Evolutionary conservation across 495 filamentous ascomycete species (phyloP).

Genomic region (Xylaria cubensis): DNA sequence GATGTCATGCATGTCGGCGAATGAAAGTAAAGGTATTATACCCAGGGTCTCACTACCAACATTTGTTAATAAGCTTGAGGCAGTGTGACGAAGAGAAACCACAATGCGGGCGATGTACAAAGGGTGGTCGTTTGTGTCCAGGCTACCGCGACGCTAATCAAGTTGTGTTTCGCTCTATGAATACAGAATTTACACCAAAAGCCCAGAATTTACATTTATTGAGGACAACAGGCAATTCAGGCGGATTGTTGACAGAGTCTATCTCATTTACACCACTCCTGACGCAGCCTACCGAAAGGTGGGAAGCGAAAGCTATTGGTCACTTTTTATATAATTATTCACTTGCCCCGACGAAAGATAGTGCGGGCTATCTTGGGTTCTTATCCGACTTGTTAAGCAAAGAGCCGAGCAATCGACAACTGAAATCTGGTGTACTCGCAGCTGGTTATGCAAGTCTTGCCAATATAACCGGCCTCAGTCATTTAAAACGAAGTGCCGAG

Average conservation of each 20-base stretch:
- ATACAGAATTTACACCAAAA: background rate
- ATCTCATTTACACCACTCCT: background rate
- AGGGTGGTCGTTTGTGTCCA: constrained; percentile 7
- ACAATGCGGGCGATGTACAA: constrained; percentile 16
- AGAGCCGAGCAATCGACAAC: background rate
- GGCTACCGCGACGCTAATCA: constrained; percentile 9
- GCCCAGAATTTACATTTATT: background rate
- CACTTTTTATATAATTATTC: constrained; percentile 13
- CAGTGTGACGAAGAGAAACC: constrained; percentile 20
- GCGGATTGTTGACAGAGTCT: background rate
- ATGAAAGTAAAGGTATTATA: constrained; percentile 19
- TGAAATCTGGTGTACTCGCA: constrained; percentile 5
- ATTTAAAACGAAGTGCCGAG: background rate
- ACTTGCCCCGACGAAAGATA: constrained; percentile 2
- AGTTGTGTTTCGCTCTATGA: constrained; percentile 3
- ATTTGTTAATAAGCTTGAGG: background rate
- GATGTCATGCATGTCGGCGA: constrained; percentile 13
- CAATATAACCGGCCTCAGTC: background rate
- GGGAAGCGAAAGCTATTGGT: constrained; percentile 7
- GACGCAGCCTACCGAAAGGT: constrained; percentile 3
- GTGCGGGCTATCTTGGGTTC: constrained; percentile 1
- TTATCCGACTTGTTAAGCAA: constrained; percentile 6
- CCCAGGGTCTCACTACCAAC: background rate
- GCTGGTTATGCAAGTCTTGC: constrained; percentile 17
- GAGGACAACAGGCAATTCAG: background rate